Base-by-base conservation (phyloP, 2,329 filamentous ascomycete genomes). In the Aspergillus glaucus region DNA sequence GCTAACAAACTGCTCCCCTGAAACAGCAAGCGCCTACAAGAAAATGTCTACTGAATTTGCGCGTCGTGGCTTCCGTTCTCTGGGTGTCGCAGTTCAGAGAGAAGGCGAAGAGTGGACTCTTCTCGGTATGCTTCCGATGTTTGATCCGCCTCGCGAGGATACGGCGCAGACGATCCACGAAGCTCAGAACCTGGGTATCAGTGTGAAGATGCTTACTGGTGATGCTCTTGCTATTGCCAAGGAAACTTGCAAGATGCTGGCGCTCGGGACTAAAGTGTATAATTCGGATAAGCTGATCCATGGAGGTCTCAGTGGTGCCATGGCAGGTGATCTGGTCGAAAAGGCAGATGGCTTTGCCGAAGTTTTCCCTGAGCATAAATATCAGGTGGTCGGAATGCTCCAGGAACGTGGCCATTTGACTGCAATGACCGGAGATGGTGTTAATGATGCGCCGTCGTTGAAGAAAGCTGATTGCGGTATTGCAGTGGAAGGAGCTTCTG, bases 191-290 rank as follows among this genome's bases (percentile, higher is more conserved):
- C 80, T 88, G 44, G 86, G 86, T 70, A 84, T 89, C 24, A 84
- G 81, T 52, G 85, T 89, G 53, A 88, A 88, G 76, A 88, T 88
- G 86, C 76, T 88, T 65, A 89, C 86, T 65, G 86, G 86, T 75
- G 86, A 88, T 66, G 86, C 86, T 50, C 84, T 88, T 60, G 85
- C 86, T 54, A 89, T 88, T 59, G 86, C 86, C 44, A 88, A 88
- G 72, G 86, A 89, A 72, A 88, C 86, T 51, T 88, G 86, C 78
- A 87, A 87, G 72, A 88, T 88, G 83, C 77, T 88, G 59, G 83
- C 85, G 51, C 78, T 88, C 47, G 86, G 86, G 50, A 88, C 85
- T 57, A 88, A 88, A 74, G 85, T 89, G 52, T 88, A 88, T 74
- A 88, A 88, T 74, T 88, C 86, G 39, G 82, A 86, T 59, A 86